A percentile compares a stretch with the other conserved stretches of the same genome.
These are phyloP conservation scores for Phoenix dactylifera DNA, from an alignment of 176 grass and related monocot genomes.

Conservation along the genomic window DNA sequence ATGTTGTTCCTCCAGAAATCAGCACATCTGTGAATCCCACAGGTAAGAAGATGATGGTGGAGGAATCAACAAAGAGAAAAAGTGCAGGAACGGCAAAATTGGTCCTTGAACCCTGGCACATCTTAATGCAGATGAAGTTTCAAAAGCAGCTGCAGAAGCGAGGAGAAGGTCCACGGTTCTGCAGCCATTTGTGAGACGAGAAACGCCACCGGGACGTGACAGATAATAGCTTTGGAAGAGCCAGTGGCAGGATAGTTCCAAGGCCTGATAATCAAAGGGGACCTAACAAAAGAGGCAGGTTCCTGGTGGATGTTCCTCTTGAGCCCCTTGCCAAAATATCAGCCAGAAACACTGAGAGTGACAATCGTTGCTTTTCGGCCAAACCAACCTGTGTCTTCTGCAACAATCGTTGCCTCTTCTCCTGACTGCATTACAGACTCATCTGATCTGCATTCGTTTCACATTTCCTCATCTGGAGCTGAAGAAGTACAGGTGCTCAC, in stretches of 20 bases:
- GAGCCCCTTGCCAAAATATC: constrained; percentile 70
- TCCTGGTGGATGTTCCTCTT: constrained; percentile 50
- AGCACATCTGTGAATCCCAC: constrained; percentile 44
- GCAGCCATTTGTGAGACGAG: constrained; percentile 48
- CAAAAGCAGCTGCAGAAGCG: constrained; percentile 71
- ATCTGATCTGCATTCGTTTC: constrained; percentile 77
- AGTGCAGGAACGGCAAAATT: constrained; percentile 58
- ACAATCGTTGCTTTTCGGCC: constrained; percentile 62
- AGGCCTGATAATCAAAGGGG: constrained; percentile 33
- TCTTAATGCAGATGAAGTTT: constrained; percentile 92
- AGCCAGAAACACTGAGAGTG: constrained; percentile 42
- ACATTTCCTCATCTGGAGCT: constrained; percentile 48
- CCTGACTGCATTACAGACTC: constrained; percentile 83
- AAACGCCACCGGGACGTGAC: constrained; percentile 19
- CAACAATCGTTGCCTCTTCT: constrained; percentile 47
- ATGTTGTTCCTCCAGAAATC: constrained; percentile 80
- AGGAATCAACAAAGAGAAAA: constrained; percentile 65
- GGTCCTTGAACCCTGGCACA: constrained; percentile 90
- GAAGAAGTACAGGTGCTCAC: constrained; percentile 42
- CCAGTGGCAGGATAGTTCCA: constrained; percentile 22
- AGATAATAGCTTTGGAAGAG: constrained; percentile 21
- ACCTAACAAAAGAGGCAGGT: constrained; percentile 30
- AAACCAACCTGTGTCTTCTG: constrained; percentile 29
- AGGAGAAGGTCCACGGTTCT: constrained; percentile 85
- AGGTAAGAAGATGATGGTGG: constrained; percentile 50